A percentile compares a stretch with the other conserved stretches of the same genome.
Conservation (phyloP, 2,329 filamentous ascomycete genomes). For the Ophiostoma sp. region DNA sequence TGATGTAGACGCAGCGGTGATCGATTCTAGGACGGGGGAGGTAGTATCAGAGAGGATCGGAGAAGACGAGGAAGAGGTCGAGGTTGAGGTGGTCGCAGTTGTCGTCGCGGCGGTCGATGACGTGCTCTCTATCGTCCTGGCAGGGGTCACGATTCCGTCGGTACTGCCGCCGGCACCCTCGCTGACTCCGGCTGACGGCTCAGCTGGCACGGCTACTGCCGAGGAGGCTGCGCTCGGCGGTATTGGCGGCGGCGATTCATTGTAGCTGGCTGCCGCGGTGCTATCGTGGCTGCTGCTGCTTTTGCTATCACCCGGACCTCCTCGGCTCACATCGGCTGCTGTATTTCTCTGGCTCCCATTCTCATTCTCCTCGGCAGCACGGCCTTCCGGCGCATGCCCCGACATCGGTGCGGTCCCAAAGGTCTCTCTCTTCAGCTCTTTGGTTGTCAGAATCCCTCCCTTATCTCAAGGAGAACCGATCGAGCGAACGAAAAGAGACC, state of each 20-base stretch:
- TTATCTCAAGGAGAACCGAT: not conserved
- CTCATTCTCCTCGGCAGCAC: conserved; percentile 16
- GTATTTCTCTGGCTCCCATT: not conserved
- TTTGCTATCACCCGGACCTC: not conserved
- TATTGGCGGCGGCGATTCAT: conserved; percentile 15
- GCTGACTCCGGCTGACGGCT: not conserved
- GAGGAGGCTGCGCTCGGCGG: not conserved
- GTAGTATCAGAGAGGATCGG: not conserved
- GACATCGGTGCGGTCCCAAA: conserved; percentile 17
- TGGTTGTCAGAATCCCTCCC: not conserved
- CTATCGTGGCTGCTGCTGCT: not conserved
- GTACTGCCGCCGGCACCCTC: not conserved
- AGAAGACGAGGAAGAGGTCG: not conserved
- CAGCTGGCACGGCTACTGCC: not conserved
- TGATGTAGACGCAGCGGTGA: not conserved
- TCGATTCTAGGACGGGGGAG: not conserved
- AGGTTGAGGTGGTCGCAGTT: not conserved
- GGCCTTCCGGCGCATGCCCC: conserved; percentile 23
- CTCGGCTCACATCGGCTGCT: not conserved
- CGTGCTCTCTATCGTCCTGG: not conserved
- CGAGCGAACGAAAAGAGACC: not conserved
- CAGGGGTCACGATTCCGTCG: not conserved
- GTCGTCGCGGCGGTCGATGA: not conserved
- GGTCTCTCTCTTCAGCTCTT: not conserved
- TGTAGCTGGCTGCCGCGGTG: not conserved